phyloP scores from a whole-genome alignment of 2,329 filamentous ascomycete genomes.

The Colletotrichum sp. region DNA sequence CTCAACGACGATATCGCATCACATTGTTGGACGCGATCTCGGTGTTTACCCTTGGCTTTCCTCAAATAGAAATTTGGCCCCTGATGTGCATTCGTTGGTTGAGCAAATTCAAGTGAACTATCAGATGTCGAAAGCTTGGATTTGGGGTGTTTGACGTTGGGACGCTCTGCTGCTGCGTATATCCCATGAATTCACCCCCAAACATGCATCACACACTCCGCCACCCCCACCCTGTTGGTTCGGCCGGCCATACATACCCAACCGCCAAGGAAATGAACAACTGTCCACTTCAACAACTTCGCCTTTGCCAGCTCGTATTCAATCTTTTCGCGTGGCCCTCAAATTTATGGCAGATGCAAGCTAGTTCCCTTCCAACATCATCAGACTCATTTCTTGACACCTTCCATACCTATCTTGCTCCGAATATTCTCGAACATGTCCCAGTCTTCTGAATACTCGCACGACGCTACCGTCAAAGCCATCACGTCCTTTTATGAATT shows the following conservation, averaged over 20 bases:
- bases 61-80: not conserved
- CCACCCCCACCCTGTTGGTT: not conserved
- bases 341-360: not conserved
- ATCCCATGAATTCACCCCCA: not conserved
- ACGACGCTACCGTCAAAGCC: not conserved
- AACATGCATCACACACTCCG: not conserved
- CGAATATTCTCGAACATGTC: not conserved
- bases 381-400: not conserved
- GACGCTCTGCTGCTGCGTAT: not conserved
- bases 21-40: not conserved
- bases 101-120: not conserved
- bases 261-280: not conserved
- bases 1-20: not conserved
- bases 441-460: not conserved
- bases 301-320: not conserved
- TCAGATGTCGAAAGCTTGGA: too few species aligned
- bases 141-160: not conserved
- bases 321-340: accelerated
- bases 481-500: not conserved
- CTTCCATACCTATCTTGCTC: not conserved
- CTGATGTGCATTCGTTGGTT: not conserved
- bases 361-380: not conserved
- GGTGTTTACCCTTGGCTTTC: not conserved
- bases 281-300: not conserved
- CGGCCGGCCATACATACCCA: not conserved